Conservation (phyloP, 2,329 filamentous ascomycete genomes). For the Diplodia mutila region DNA sequence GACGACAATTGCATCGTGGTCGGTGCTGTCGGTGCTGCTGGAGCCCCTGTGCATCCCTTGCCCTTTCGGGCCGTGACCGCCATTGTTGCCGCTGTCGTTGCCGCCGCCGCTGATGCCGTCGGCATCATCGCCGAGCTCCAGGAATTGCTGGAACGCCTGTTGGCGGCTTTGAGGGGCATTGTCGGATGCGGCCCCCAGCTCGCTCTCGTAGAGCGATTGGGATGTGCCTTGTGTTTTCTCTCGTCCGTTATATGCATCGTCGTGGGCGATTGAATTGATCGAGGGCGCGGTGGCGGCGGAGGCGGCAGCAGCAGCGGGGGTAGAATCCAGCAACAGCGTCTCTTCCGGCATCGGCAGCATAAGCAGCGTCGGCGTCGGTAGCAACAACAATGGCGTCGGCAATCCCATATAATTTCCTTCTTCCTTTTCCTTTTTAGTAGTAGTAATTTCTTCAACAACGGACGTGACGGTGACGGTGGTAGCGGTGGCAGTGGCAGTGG, state of each 20-base stretch:
- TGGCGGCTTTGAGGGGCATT: not conserved
- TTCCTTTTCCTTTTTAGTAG: not conserved
- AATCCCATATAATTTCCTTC: not conserved
- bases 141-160: not conserved
- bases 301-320: not conserved
- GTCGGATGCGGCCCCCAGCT: not conserved
- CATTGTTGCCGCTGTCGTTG: not conserved
- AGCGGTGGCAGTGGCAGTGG: not conserved
- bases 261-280: not conserved
- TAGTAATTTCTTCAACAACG: not conserved
- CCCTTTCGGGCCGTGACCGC: slow-evolving; percentile 6
- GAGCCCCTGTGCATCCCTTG: slow-evolving; percentile 16
- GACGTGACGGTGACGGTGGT: not conserved
- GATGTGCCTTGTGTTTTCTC: not conserved
- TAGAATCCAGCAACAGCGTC: slow-evolving; percentile 10
- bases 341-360: not conserved
- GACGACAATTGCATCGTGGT: not conserved
- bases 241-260: not conserved
- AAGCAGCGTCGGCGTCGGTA: not conserved
- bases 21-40: too few species aligned
- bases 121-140: not conserved
- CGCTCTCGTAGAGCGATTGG: not conserved
- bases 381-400: not conserved
- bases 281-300: not conserved
- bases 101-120: not conserved